These are phyloP conservation scores for Sinapis alba DNA, from an alignment of 441 rosid genomes.

Conservation along the genomic window DNA sequence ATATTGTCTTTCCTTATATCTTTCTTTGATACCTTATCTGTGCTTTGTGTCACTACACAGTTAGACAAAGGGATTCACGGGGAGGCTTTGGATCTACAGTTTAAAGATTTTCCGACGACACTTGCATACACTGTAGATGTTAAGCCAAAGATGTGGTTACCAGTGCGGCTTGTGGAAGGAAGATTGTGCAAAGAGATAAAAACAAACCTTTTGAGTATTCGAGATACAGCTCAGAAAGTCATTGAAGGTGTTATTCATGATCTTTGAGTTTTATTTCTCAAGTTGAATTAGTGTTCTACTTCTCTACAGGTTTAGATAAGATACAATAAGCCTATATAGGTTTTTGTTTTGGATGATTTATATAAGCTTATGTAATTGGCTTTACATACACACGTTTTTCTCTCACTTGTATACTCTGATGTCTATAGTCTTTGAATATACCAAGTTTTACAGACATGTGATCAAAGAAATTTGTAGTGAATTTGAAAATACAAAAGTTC, in stretches of 20 bases:
- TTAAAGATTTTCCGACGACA: constrained; percentile 53
- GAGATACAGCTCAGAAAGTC: constrained; percentile 63
- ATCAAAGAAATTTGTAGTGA: background rate
- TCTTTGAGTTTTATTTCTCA: constrained; percentile 35
- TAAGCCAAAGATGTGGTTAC: constrained; percentile 81
- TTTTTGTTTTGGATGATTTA: background rate
- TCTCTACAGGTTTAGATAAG: background rate
- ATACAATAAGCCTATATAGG: background rate
- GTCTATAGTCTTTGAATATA: background rate
- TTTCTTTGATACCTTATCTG: too few species aligned
- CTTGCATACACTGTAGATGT: constrained; percentile 67
- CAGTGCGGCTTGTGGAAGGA: constrained; percentile 74
- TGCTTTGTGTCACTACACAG: too few species aligned
- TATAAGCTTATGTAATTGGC: constrained; percentile 6
- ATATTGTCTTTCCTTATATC: too few species aligned
- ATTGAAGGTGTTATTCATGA: constrained; percentile 39
- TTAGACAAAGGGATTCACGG: constrained; percentile 38
- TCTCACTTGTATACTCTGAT: constrained; percentile 20
- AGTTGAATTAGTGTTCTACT: background rate
- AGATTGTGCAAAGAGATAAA: constrained; percentile 74
- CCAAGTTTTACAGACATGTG: background rate
- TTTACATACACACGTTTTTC: constrained; percentile 1
- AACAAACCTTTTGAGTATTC: constrained; percentile 64
- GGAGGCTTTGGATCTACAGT: constrained; percentile 36
- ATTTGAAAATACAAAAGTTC: too few species aligned